A percentile compares a stretch with the other conserved stretches of the same genome.
Evolutionary conservation across 1,284 basidiomycete genomes (phyloP).

Genomic region (Sporisorium sorghi): DNA sequence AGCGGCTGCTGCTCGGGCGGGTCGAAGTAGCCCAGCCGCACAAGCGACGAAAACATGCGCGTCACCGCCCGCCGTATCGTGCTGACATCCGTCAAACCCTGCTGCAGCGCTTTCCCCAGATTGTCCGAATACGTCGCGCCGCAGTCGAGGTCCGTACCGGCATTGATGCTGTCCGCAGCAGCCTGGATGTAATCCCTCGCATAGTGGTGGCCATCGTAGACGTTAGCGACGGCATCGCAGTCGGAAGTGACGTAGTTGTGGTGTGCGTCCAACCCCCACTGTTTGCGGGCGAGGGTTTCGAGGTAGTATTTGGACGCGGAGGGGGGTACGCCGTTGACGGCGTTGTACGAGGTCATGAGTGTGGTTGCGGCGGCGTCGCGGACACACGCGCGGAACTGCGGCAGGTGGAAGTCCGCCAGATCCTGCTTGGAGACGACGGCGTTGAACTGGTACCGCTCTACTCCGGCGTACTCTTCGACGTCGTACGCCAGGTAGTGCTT

Average conservation of each 20-base stretch:
- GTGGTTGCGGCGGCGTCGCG: constrained; percentile 25
- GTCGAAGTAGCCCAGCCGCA: constrained; percentile 30
- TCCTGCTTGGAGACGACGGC: constrained; percentile 36
- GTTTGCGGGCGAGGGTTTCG: constrained; percentile 16
- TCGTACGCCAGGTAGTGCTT: constrained; percentile 38
- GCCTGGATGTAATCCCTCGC: constrained; percentile 23
- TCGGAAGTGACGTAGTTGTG: constrained; percentile 38
- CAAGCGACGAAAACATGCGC: constrained; percentile 24
- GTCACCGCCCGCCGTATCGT: constrained; percentile 16
- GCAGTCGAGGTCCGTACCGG: constrained; percentile 31
- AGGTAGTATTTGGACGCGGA: constrained; percentile 31
- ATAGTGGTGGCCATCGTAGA: constrained; percentile 32
- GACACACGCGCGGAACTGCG: constrained; percentile 34
- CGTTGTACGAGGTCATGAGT: constrained; percentile 33
- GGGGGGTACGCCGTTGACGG: constrained; percentile 29
- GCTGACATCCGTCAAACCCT: constrained; percentile 13
- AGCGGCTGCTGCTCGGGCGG: constrained; percentile 14
- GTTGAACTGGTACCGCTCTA: constrained; percentile 32
- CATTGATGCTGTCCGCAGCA: constrained; percentile 25
- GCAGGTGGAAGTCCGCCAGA: constrained; percentile 30
- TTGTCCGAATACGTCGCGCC: constrained; percentile 33
- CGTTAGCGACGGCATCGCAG: constrained; percentile 33
- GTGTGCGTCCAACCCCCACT: constrained; percentile 22
- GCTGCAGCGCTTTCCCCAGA: constrained; percentile 8
- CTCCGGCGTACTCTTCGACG: constrained; percentile 17